These are phyloP conservation scores for Neobulgaria alba DNA, from an alignment of 2,329 filamentous ascomycete genomes.

Conservation along the genomic window DNA sequence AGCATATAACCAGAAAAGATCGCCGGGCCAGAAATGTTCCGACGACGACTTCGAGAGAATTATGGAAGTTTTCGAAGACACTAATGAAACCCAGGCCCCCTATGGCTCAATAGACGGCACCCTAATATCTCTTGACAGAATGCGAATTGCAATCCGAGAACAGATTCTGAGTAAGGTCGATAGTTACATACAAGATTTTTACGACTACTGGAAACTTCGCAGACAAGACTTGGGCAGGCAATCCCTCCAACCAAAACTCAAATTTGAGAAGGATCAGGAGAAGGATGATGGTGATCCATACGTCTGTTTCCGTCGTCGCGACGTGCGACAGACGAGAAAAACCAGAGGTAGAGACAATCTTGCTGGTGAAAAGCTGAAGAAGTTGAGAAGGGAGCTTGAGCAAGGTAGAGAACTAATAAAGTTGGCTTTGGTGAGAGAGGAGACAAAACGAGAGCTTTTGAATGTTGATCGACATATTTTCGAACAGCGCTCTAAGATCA, in stretches of 20 bases:
- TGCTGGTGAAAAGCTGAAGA: constrained; percentile 89
- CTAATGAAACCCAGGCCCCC: constrained; percentile 72
- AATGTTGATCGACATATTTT: constrained; percentile 70
- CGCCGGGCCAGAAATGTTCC: constrained; percentile 56
- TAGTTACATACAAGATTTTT: constrained; percentile 64
- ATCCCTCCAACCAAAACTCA: constrained; percentile 68
- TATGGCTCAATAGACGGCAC: constrained; percentile 87
- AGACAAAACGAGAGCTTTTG: constrained; percentile 69
- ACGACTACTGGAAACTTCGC: constrained; percentile 79
- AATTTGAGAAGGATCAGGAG: constrained; percentile 90
- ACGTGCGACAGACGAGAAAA: constrained; percentile 90
- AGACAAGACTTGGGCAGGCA: constrained; percentile 60
- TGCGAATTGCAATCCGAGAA: constrained; percentile 58
- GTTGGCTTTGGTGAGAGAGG: constrained; percentile 70
- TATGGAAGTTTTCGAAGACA: constrained; percentile 92
- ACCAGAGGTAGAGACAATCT: constrained; percentile 90
- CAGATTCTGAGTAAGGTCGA: constrained; percentile 40
- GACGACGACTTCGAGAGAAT: constrained; percentile 91
- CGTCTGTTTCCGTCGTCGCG: constrained; percentile 92
- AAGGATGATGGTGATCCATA: constrained; percentile 95
- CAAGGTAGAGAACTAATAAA: constrained; percentile 74
- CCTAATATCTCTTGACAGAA: constrained; percentile 66
- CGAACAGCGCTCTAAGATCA: constrained; percentile 71
- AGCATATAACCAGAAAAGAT: constrained; percentile 70
- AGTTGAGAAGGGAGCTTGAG: constrained; percentile 82